These are phyloP conservation scores for Ophiostoma sp. DNA, from an alignment of 2,329 filamentous ascomycete genomes.

Conservation along the genomic window DNA sequence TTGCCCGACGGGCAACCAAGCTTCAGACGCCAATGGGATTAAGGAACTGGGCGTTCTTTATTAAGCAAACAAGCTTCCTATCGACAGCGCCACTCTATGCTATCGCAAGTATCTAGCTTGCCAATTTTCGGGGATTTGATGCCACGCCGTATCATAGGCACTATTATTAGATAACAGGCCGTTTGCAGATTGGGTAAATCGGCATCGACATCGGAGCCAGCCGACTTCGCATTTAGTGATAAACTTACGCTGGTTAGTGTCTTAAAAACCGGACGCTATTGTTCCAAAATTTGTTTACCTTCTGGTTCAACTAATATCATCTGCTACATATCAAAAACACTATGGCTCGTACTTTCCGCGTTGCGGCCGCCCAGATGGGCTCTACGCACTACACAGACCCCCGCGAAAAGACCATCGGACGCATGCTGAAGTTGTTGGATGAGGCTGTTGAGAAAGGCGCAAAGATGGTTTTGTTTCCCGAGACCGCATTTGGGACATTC, in stretches of 20 bases:
- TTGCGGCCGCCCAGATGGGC: conserved; percentile 52
- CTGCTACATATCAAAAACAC: neutral
- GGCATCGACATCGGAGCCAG: conserved; percentile 3
- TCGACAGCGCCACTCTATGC: neutral
- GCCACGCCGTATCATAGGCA: neutral
- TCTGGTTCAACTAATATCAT: no score
- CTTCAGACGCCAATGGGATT: neutral
- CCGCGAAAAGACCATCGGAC: conserved; percentile 40
- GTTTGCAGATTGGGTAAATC: neutral
- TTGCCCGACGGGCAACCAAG: neutral
- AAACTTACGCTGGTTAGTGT: neutral
- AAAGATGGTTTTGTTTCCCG: conserved; percentile 49
- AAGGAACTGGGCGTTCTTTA: neutral
- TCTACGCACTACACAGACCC: conserved; percentile 38
- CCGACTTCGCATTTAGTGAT: neutral
- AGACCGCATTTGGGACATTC: conserved; percentile 51
- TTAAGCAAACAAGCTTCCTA: neutral
- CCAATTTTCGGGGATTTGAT: neutral
- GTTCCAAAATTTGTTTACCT: no score
- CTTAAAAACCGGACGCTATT: no score
- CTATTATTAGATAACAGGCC: neutral
- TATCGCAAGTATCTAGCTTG: neutral
- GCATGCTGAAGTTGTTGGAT: conserved; percentile 46
- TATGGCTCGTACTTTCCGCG: conserved; percentile 24
- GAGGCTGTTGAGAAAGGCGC: conserved; percentile 41